These are phyloP conservation scores for Polyplosphaeria fusca DNA, from an alignment of 495 filamentous ascomycete genomes.

Conservation along the genomic window DNA sequence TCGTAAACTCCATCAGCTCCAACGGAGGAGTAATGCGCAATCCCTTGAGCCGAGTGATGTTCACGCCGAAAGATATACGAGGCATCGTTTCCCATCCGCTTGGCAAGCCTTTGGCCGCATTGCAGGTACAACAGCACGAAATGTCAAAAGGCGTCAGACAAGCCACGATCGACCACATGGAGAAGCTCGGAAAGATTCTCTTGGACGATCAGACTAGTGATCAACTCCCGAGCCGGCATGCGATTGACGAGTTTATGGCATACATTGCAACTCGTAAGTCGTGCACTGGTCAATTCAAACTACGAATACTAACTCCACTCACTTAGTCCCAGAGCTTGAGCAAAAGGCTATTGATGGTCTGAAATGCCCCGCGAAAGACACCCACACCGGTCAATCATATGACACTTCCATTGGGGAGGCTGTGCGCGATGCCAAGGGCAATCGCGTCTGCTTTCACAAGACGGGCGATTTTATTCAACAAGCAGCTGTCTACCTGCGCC, in stretches of 20 bases:
- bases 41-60: constrained; percentile 34
- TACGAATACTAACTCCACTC: not conserved
- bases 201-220: constrained; percentile 40
- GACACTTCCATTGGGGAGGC: constrained; percentile 44
- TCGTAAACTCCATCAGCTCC: constrained; percentile 27
- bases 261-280: constrained; percentile 40
- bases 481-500: constrained; percentile 32
- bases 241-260: constrained; percentile 41
- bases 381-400: constrained; percentile 41
- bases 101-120: constrained; percentile 23
- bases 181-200: constrained; percentile 36
- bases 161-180: constrained; percentile 40
- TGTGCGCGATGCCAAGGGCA: constrained; percentile 41
- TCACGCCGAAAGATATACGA: constrained; percentile 34
- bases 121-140: constrained; percentile 40
- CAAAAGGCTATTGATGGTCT: constrained; percentile 41
- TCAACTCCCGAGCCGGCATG: constrained; percentile 34
- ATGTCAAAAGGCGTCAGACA: constrained; percentile 42
- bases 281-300: not conserved
- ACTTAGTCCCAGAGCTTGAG: constrained; percentile 38
- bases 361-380: constrained; percentile 42
- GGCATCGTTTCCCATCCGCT: constrained; percentile 29
- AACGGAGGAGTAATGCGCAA: constrained; percentile 35
- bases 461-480: constrained; percentile 44
- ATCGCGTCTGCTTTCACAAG: constrained; percentile 44